phyloP scores from a whole-genome alignment of 78 protist species.

The Isochrysis galbana region DNA sequence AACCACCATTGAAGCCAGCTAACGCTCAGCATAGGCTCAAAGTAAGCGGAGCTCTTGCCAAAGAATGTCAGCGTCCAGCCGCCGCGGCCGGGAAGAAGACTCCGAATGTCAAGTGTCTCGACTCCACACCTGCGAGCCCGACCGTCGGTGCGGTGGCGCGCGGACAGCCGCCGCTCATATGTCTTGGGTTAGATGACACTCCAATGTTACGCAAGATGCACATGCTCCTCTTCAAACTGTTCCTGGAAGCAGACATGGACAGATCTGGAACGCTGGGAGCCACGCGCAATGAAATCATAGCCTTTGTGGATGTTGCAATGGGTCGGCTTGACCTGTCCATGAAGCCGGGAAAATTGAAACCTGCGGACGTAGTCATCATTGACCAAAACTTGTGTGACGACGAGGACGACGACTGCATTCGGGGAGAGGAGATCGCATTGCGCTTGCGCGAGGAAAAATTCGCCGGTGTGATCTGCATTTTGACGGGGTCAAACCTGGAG shows the following conservation, averaged over 20 bases:
- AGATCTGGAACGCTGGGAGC: background rate
- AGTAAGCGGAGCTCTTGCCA: too few relatives aligned
- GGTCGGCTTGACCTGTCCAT: background rate
- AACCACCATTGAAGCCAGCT: too few relatives aligned
- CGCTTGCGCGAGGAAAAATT: background rate
- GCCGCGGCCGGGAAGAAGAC: too few relatives aligned
- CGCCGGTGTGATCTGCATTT: background rate
- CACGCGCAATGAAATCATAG: background rate
- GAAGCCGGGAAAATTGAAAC: background rate
- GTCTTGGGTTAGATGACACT: background rate
- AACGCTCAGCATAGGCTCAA: too few relatives aligned
- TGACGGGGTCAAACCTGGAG: background rate
- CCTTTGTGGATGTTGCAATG: background rate
- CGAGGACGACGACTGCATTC: background rate
- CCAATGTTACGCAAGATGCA: background rate
- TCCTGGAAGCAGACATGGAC: background rate
- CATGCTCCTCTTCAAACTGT: background rate
- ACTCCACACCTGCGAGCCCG: too few relatives aligned
- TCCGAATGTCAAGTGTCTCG: too few relatives aligned
- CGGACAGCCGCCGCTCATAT: background rate
- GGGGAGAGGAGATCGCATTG: background rate
- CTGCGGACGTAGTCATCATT: background rate
- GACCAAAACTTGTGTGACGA: background rate
- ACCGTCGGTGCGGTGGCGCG: too few relatives aligned
- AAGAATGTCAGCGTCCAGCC: too few relatives aligned